Evolutionary conservation across 1,284 basidiomycete species (phyloP).

Genomic region (Pseudomicrostroma phylloplanum): DNA sequence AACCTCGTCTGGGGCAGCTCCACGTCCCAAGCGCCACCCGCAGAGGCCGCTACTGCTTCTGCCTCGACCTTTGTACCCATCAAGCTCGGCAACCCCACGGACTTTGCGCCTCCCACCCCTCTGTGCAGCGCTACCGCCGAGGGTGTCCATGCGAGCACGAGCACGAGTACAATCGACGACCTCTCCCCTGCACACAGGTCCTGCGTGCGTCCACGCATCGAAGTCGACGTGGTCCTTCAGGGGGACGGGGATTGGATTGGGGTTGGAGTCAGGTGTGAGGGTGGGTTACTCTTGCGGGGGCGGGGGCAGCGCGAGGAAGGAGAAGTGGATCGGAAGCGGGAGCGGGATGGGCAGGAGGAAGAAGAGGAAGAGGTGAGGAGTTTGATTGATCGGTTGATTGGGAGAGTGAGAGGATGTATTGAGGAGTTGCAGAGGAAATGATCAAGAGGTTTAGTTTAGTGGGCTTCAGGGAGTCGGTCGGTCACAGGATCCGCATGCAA

Average conservation of each 20-base stretch:
- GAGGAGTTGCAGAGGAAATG: not conserved
- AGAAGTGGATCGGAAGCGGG: not conserved
- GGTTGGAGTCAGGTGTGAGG: no score
- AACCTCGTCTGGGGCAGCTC: not conserved
- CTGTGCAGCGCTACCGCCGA: not conserved
- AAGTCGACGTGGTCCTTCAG: not conserved
- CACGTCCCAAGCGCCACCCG: no score
- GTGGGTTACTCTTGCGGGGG: no score
- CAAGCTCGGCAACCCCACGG: not conserved
- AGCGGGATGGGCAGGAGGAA: not conserved
- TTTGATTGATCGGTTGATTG: not conserved
- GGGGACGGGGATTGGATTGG: not conserved
- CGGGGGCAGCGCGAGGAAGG: no score
- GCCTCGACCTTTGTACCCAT: not conserved
- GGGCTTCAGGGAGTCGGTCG: no score
- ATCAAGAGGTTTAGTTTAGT: no score
- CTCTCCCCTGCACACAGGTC: not conserved
- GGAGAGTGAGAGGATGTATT: not conserved
- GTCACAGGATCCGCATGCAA: no score
- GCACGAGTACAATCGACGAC: not conserved
- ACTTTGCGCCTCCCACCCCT: not conserved
- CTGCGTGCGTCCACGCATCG: not conserved
- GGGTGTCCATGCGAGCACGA: not conserved
- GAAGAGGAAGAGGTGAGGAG: not conserved
- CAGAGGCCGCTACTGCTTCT: not conserved